phyloP scores from a whole-genome alignment of 2,329 filamentous ascomycete species.

The Sporothrix pseudoabietina region DNA sequence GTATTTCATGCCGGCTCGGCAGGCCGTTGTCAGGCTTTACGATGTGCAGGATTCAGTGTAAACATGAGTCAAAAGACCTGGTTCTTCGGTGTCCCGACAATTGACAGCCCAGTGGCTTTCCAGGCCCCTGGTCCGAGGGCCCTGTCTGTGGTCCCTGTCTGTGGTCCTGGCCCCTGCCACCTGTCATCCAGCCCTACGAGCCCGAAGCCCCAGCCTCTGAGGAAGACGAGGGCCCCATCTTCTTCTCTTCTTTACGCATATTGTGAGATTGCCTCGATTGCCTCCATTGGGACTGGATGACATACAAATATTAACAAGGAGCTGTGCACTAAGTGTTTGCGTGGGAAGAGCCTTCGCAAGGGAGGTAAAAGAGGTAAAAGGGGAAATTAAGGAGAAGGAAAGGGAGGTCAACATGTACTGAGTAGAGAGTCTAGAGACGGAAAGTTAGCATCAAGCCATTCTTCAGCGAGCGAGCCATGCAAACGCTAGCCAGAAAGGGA shows the following conservation, averaged over 20 bases:
- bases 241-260: too few species aligned
- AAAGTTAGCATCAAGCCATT: background rate
- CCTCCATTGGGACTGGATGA: background rate
- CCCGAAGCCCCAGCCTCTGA: conserved; percentile 1
- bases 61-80: background rate
- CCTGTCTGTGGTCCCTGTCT: background rate
- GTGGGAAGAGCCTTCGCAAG: conserved; percentile 3
- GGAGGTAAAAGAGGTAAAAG: background rate
- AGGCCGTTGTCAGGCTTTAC: background rate
- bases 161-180: background rate
- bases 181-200: conserved; percentile 3
- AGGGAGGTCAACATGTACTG: background rate
- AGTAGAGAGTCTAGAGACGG: background rate
- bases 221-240: background rate
- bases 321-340: background rate
- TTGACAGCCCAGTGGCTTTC: background rate
- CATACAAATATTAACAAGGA: conserved; percentile 2
- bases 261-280: background rate
- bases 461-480: background rate
- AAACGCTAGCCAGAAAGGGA: background rate
- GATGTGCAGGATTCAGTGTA: background rate
- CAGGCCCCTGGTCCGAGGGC: background rate
- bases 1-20: too few species aligned
- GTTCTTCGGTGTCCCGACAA: background rate
- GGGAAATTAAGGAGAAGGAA: background rate